A percentile compares a stretch with the other conserved stretches of the same genome.
phyloP scores from a whole-genome alignment of 768 basidiomycete species.

The Sarcodon aspratus region DNA sequence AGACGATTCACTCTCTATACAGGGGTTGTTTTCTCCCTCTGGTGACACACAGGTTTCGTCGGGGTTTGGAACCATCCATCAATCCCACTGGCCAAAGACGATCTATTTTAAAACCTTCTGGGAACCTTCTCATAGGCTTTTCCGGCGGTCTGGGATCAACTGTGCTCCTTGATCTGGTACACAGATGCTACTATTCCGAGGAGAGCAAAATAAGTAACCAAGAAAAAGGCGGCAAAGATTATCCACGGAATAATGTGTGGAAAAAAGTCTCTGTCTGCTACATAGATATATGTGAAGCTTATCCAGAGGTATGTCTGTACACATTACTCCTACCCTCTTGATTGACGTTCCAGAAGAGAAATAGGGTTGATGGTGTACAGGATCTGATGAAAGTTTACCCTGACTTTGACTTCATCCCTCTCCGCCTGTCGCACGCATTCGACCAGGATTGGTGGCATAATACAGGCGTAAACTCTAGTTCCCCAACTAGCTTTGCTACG shows the following conservation, averaged over 20 bases:
- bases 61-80: conserved; percentile 50
- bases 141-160: conserved; percentile 78
- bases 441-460: conserved; percentile 54
- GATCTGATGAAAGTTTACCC: conserved; percentile 34
- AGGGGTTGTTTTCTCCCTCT: conserved; percentile 62
- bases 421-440: conserved; percentile 70
- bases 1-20: background rate
- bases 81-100: conserved; percentile 47
- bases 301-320: conserved; percentile 39
- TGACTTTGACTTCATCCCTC: conserved; percentile 43
- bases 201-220: conserved; percentile 15
- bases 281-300: conserved; percentile 54
- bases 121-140: conserved; percentile 56
- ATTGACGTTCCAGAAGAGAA: conserved; percentile 30
- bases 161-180: conserved; percentile 57
- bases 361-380: conserved; percentile 42
- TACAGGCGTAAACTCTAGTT: conserved; percentile 17
- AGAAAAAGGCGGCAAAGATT: conserved; percentile 45
- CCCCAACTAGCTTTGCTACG: background rate
- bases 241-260: conserved; percentile 63
- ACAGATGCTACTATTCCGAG: conserved; percentile 40
- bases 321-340: background rate
- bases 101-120: conserved; percentile 51
- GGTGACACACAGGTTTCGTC: conserved; percentile 51
- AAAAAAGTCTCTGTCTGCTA: conserved; percentile 51